Evolutionary conservation across 164 flowering plant species (phyloP), one percentile per base, ranked within the genome.

Genomic region (Vitis amurensis): DNA sequence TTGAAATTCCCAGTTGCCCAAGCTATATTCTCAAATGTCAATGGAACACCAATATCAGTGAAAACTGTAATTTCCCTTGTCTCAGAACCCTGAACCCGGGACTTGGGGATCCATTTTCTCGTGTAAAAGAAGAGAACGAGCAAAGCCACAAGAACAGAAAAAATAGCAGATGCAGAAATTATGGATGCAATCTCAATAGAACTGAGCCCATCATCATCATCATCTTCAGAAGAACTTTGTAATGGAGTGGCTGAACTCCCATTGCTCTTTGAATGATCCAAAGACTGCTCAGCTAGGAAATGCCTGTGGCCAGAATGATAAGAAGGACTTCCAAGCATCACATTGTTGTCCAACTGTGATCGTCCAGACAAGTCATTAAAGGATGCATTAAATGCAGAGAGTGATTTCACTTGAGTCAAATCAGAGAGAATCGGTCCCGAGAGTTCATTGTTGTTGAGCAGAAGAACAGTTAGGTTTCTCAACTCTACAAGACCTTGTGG

Each of bases 151-250:
- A 87, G 80, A 67, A 83, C 84, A 5, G 68, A 75, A 64, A 85
- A 69, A 29, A 89, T 78, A 12, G 76, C 86, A 37, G 93, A 70
- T 67, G 86, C 83, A 64, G 87, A 83, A 10, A 73, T 72, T 11
- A 85, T 73, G 7, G 84, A 81, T 19, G 86, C 90, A 16, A 87
- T 80, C 68, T 82, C 87, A n/a, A 84, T 80, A 9, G 87, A 63
- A 62, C 59, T 78, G 9, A 86, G 65, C 23, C 81, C 75, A n/a
- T 56, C 55, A 3, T 57, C 17, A 17, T 17, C 70, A 37, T 70
- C 70, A 5, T 56, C 19, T 13, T 37, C 16, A 2, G 67, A 8
- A 30, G 16, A 13, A n/a, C 47, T 56, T 65, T 23, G 78, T 29
- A 66, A 44, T 48, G 78, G 62, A 51, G 77, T 23, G 16, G 50